Base-by-base conservation (phyloP, 805 yeast species). In the Nakazawaea peltata region DNA sequence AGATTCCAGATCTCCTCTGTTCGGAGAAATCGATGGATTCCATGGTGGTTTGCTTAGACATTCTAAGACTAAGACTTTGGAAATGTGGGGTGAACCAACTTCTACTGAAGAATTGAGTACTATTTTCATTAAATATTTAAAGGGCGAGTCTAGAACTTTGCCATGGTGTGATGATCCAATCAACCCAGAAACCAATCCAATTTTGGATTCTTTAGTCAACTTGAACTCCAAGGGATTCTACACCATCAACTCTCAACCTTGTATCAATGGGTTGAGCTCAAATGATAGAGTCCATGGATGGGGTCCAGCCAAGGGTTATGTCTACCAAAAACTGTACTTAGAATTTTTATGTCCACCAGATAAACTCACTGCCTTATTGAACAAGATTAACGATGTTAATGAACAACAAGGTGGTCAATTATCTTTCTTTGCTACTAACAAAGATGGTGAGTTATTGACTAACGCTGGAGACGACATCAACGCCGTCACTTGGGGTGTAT, bases 401-500 rank as follows among this genome's bases (percentile, higher is more conserved):
- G 11, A 25, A 10, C 45, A 51, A 33, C 52, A 47, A 21, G 36
- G 52, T 23, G 67, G 68, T 34, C 61, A 65, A 30, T 64, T 88
- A 46, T 78, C 95, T 3, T 90, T 74, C 59, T 88, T 86, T 52
- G 80, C 88, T 4, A 86, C 84, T 19, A 65, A 67, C 46, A 72
- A 71, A 47, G 51, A 61, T 23, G 71, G 74, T 2, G 75, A 74
- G 28, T 63, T 87, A 36, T 43, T 54, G 14, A 74, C 94, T 33
- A 88, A 88, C 56, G 70, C 70, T 17, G 77, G 73, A 30, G 84
- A 78, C 25, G 81, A 77, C 42, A 87, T 94, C 44, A 88, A 85
- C 52, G 96, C 97, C 7, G 97, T 90, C 38, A 90, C 97, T 14
- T 90, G 97, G 97, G 97, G 97, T 44, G 86, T 88, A 37, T 87